Base-by-base conservation (phyloP, 495 filamentous ascomycete species). In the Trichoderma virens region DNA sequence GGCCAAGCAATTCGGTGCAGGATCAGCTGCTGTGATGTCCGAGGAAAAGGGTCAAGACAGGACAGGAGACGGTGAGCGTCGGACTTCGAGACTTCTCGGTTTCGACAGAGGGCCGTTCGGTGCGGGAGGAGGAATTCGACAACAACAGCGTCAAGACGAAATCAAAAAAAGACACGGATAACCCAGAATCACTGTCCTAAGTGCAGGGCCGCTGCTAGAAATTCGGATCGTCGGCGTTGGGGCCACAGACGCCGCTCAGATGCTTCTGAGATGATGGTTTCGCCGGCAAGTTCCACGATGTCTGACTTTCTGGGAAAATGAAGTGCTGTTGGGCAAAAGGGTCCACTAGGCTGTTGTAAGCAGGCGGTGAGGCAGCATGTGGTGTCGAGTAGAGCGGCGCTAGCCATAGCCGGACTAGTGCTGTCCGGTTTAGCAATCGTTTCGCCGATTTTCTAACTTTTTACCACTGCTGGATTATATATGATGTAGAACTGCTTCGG, bases 81-180 rank as follows among this genome's bases (percentile, higher is more conserved):
- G 31, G 59, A 61, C 28, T 23, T 61, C 59, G 59, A 61, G 35
- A 61, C 35, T 39, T 61, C 59, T 61, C 59, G 59, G 31, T 20
- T 13, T 61, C 59, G 59, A 56, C 51, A 25, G 51, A 4, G 25
- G 25, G 51, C 20, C 5, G 41, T 56, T 27, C 25, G 25, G n/a
- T 0, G 27, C 51, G 30, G 51, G 51, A 30, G 6, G 5, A 30
- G 51, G 27, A 30, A 30, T 56, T 30, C 7, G 25, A 56, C 27
- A 16, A 56, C 23, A 9, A 56, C 13, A 18, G 9, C 16, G 2
- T n/a, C 23, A 25, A 16, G 13, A 56, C 5, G 27, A 28, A 56
- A 30, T 56, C 25, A 28, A 56, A 56, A 14, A 5, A 28, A 56
- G 27, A 56, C 28, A 23, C 18, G 6, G 20, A 25, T 0, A 2